phyloP scores from a whole-genome alignment of 805 yeast genomes.

The Pichia eremophila region DNA sequence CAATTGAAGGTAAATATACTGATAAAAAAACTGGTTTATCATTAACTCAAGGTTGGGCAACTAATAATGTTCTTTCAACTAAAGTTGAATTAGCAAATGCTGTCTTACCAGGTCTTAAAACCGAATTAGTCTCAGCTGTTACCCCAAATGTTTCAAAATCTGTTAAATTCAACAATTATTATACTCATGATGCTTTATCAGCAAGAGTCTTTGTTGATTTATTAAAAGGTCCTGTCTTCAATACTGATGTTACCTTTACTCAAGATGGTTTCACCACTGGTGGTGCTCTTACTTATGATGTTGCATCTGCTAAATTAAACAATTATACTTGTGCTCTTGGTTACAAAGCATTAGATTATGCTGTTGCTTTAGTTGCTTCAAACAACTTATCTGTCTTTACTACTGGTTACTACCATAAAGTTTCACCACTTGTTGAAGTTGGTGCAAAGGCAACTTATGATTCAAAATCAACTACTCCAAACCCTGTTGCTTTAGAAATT shows the following conservation, averaged over 20 bases:
- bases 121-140: conserved; percentile 80
- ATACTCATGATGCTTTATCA: conserved; percentile 85
- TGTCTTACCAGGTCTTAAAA: conserved; percentile 90
- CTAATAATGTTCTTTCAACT: conserved; percentile 84
- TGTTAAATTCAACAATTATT: conserved; percentile 84
- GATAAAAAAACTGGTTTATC: conserved; percentile 91
- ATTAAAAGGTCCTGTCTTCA: conserved; percentile 90
- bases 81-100: conserved; percentile 88
- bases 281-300: conserved; percentile 95
- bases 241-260: conserved; percentile 91
- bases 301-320: conserved; percentile 83
- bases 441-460: conserved; percentile 98
- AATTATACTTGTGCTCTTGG: conserved; percentile 92
- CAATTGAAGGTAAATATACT: conserved; percentile 82
- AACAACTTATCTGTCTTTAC: conserved; percentile 82
- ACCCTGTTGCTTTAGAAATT: conserved; percentile 85
- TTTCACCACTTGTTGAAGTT: conserved; percentile 83
- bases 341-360: conserved; percentile 80
- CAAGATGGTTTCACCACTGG: conserved; percentile 96
- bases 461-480: conserved; percentile 62
- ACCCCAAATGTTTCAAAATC: conserved; percentile 80
- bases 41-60: conserved; percentile 96
- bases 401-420: conserved; percentile 96
- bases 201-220: conserved; percentile 93
- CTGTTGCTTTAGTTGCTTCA: conserved; percentile 76